Conservation (phyloP, 192 early-diverging fungal genomes). For the Powellomyces hirtus region DNA sequence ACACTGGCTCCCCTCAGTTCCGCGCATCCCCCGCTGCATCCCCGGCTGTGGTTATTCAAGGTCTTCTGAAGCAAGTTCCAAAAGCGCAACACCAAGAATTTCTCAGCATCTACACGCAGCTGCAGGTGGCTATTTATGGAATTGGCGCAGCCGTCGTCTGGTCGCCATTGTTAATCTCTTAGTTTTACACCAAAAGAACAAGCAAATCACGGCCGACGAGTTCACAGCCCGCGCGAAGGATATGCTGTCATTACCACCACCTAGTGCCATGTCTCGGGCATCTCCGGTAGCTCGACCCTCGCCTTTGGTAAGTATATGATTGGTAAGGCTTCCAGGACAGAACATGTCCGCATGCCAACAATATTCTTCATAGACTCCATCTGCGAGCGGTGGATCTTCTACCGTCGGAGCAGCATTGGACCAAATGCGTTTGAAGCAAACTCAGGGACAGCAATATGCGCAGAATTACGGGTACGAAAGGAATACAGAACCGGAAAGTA, state of each 20-base stretch:
- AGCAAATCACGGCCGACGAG: conserved; percentile 1
- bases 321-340: no score
- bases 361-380: not conserved
- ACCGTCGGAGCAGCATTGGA: not conserved
- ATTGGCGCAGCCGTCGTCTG: no score
- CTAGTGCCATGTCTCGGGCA: not conserved
- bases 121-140: conserved; percentile 9
- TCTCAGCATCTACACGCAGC: conserved; percentile 6
- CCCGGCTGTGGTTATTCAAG: not conserved
- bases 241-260: conserved; percentile 1
- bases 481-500: no score
- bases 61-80: conserved; percentile 13
- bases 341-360: not conserved
- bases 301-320: not conserved
- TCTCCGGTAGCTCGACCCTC: not conserved
- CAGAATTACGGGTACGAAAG: not conserved
- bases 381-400: not conserved
- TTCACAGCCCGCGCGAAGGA: conserved; percentile 14
- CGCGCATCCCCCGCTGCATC: no score
- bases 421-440: not conserved
- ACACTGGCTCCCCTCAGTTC: no score
- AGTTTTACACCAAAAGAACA: not conserved
- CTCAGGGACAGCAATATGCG: not conserved
- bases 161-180: no score
- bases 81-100: conserved; percentile 10